phyloP scores from a whole-genome alignment of 345 rosid species.

The Gossypium thurberi region DNA sequence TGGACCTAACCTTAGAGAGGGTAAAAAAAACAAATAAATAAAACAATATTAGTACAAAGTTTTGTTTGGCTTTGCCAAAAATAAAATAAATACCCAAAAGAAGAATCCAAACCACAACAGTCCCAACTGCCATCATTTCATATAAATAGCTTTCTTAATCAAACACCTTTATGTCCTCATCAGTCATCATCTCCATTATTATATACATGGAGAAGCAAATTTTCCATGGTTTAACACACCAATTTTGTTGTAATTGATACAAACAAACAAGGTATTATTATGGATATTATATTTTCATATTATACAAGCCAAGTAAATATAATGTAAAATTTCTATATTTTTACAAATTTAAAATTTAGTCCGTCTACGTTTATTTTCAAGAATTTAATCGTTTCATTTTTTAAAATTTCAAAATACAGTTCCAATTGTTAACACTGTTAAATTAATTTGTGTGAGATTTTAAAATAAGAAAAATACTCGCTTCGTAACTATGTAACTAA shows the following conservation, averaged over 20 bases:
- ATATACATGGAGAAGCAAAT: not conserved
- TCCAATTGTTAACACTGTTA: too few species aligned
- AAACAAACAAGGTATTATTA: slow-evolving; percentile 12
- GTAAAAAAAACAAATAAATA: not conserved
- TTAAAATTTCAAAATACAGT: too few species aligned
- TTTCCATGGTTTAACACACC: slow-evolving; percentile 5
- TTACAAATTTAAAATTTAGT: too few species aligned
- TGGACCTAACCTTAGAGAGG: not conserved
- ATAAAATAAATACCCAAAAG: slow-evolving; percentile 9
- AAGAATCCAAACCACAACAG: slow-evolving; percentile 24
- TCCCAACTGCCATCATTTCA: slow-evolving; percentile 23
- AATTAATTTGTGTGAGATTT: too few species aligned
- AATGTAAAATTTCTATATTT: too few species aligned
- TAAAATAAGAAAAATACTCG: too few species aligned
- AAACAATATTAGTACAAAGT: not conserved
- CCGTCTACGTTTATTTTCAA: too few species aligned
- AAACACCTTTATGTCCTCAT: not conserved
- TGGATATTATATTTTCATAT: not conserved
- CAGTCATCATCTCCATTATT: slow-evolving; percentile 21
- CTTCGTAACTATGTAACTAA: fast-evolving
- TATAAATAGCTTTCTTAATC: slow-evolving; percentile 6
- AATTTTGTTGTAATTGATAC: slow-evolving; percentile 20
- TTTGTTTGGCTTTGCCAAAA: not conserved
- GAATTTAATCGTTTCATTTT: not conserved
- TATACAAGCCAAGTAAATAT: too few species aligned